Conservation (phyloP, 805 yeast genomes). For the Saccharomyces kudriavzevii region DNA sequence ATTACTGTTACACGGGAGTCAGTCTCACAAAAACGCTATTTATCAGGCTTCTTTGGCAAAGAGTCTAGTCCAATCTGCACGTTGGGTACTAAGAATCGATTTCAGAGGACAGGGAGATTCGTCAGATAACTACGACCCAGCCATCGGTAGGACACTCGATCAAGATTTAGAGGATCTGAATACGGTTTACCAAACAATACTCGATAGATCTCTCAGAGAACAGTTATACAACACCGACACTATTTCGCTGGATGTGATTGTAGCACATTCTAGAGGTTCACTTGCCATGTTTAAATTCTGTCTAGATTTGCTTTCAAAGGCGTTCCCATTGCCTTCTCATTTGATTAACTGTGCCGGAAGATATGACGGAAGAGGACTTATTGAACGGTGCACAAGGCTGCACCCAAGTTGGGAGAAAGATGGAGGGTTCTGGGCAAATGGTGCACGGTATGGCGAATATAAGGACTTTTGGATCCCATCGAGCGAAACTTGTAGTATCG, state of each 20-base stretch:
- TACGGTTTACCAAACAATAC: slow-evolving; percentile 32
- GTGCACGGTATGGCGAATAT: slow-evolving; percentile 46
- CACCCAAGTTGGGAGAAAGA: slow-evolving; percentile 35
- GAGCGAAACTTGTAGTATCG: slow-evolving; percentile 45
- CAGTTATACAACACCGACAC: slow-evolving; percentile 14
- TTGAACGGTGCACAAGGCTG: slow-evolving; percentile 31
- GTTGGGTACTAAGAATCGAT: slow-evolving; percentile 67
- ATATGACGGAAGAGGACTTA: slow-evolving; percentile 43
- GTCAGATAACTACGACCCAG: slow-evolving; percentile 31
- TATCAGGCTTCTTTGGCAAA: slow-evolving; percentile 61
- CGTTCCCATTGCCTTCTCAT: slow-evolving; percentile 37
- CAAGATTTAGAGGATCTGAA: slow-evolving; percentile 68
- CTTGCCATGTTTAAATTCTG: slow-evolving; percentile 66
- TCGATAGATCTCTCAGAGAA: slow-evolving; percentile 23
- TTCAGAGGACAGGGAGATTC: slow-evolving; percentile 83
- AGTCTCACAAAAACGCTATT: slow-evolving; percentile 75
- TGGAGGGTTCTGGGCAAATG: slow-evolving; percentile 35
- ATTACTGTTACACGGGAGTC: slow-evolving; percentile 72
- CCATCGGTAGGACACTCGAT: slow-evolving; percentile 46
- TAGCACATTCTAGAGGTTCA: slow-evolving; percentile 77
- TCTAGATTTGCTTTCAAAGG: slow-evolving; percentile 13
- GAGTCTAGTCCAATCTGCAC: slow-evolving; percentile 52
- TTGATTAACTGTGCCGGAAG: slow-evolving; percentile 71
- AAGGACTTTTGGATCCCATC: slow-evolving; percentile 36
- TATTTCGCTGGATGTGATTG: slow-evolving; percentile 46